phyloP scores from a whole-genome alignment of 768 basidiomycete species.

The Psilocybe azurescens region DNA sequence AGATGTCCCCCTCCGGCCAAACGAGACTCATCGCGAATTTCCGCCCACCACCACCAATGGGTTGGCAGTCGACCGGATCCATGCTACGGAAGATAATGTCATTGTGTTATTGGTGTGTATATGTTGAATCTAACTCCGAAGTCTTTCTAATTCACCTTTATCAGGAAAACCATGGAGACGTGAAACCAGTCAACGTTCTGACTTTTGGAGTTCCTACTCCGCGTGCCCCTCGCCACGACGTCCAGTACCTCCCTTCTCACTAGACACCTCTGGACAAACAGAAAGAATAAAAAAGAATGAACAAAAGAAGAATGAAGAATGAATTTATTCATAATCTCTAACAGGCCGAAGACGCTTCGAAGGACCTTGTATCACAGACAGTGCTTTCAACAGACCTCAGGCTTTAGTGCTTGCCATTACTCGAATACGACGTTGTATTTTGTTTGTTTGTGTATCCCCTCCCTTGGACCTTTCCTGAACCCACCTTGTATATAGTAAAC shows the following conservation, averaged over 20 bases:
- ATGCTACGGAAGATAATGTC: conserved; percentile 66
- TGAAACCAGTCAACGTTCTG: conserved; percentile 48
- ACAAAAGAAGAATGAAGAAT: background rate
- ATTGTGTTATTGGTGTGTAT: conserved; percentile 57
- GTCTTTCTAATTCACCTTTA: conserved; percentile 4
- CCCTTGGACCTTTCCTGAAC: background rate
- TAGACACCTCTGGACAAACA: conserved; percentile 7
- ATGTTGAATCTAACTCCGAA: background rate
- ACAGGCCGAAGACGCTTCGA: background rate
- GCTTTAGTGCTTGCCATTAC: background rate
- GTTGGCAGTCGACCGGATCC: conserved; percentile 52
- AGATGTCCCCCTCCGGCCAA: conserved; percentile 44
- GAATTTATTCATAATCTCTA: conserved; percentile 5
- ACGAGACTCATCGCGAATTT: conserved; percentile 47
- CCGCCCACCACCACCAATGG: conserved; percentile 49
- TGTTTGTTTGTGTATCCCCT: background rate
- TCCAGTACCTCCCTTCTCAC: conserved; percentile 26
- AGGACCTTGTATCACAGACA: conserved; percentile 6
- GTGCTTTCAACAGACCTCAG: background rate
- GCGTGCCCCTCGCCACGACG: conserved; percentile 30
- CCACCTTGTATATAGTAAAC: conserved; percentile 7
- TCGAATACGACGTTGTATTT: background rate
- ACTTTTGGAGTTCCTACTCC: conserved; percentile 45
- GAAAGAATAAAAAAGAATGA: background rate
- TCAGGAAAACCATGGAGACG: conserved; percentile 44